Evolutionary conservation across 805 yeast species (phyloP).

Genomic region (Ogataea trehaloabstinens): DNA sequence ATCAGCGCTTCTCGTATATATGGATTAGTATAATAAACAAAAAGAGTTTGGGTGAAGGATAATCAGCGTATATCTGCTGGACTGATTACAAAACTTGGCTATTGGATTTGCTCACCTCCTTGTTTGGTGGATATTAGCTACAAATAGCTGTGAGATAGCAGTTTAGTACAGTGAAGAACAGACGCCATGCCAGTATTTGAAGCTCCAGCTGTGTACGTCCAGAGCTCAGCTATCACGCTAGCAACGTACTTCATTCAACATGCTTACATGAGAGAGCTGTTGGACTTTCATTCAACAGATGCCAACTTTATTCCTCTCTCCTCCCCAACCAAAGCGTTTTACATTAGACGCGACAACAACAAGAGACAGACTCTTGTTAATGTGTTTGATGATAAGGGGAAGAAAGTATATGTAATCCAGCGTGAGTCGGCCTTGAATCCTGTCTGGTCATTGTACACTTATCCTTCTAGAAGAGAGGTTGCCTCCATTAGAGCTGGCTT

Average conservation of each 20-base stretch:
- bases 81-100: neutral
- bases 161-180: neutral
- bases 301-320: conserved; percentile 42
- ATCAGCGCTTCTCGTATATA: too few relatives aligned
- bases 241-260: conserved; percentile 43
- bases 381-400: conserved; percentile 45
- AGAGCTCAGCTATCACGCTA: conserved; percentile 38
- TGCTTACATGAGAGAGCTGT: conserved; percentile 36
- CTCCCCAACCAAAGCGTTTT: conserved; percentile 39
- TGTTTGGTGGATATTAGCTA: neutral
- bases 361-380: conserved; percentile 45
- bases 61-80: neutral
- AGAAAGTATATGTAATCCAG: conserved; percentile 49
- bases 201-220: conserved; percentile 46
- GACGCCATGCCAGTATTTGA: conserved; percentile 40
- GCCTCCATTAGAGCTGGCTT: conserved; percentile 53
- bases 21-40: too few relatives aligned
- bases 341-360: conserved; percentile 48
- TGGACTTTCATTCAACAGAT: conserved; percentile 39
- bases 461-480: conserved; percentile 44
- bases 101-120: neutral
- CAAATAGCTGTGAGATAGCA: too few relatives aligned
- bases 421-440: conserved; percentile 46
- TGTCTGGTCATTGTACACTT: conserved; percentile 49
- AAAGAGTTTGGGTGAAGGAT: too few relatives aligned